Percentiles rank a stretch among this genome's conserved stretches.
These are phyloP conservation scores for Cucurbita moschata DNA, from an alignment of 306 rosid genomes.

Conservation along the genomic window DNA sequence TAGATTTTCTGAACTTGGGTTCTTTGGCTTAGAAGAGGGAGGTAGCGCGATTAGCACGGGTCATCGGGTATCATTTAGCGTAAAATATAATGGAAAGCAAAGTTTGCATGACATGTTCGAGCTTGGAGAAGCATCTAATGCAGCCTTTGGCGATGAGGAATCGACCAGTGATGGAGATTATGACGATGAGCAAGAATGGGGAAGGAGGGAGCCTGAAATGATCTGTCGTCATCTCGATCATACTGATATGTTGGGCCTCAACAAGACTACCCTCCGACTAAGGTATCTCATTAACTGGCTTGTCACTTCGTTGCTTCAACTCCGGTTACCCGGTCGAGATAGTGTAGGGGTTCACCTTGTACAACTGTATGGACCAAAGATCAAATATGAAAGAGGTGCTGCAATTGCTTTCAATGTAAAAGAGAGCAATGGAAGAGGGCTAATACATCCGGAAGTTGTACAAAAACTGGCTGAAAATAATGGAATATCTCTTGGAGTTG, in stretches of 20 bases:
- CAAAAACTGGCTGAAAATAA: conserved; percentile 79
- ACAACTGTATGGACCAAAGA: conserved; percentile 88
- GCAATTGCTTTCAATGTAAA: conserved; percentile 83
- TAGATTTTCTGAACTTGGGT: conserved; percentile 44
- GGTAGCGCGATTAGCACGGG: conserved; percentile 40
- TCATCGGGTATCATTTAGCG: conserved; percentile 57
- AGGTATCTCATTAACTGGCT: conserved; percentile 92
- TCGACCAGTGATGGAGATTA: conserved; percentile 65
- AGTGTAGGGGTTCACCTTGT: conserved; percentile 41
- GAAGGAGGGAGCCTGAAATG: conserved; percentile 65
- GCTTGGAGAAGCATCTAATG: conserved; percentile 46
- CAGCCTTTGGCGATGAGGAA: conserved; percentile 55
- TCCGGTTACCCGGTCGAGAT: conserved; percentile 35
- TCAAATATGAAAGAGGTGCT: conserved; percentile 93
- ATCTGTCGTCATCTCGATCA: conserved; percentile 60
- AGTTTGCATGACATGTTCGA: conserved; percentile 30
- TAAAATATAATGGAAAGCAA: conserved; percentile 48
- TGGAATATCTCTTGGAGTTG: conserved; percentile 77
- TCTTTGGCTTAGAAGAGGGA: conserved; percentile 65
- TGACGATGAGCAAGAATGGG: conserved; percentile 47
- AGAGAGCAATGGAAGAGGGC: conserved; percentile 37
- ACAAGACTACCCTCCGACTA: conserved; percentile 67
- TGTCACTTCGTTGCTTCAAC: conserved; percentile 78
- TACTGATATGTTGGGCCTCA: conserved; percentile 76
- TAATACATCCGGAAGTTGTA: conserved; percentile 77